These are phyloP conservation scores for Aspergillus viridinutans DNA, from an alignment of 2,329 filamentous ascomycete genomes.

Conservation along the genomic window DNA sequence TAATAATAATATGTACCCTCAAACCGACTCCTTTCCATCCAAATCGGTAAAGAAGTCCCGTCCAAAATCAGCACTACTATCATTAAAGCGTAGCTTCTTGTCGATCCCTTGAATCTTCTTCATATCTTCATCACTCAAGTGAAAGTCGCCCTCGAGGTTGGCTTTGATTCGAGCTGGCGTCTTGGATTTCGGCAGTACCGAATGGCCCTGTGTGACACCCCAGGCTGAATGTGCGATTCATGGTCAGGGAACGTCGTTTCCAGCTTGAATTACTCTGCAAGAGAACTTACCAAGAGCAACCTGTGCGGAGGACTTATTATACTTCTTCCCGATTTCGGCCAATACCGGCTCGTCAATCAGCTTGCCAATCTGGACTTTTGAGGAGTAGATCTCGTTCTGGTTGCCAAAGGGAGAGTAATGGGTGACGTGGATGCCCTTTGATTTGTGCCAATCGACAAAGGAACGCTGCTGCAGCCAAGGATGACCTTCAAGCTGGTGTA, in stretches of 20 bases:
- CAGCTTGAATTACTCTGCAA: background rate
- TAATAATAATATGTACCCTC: background rate
- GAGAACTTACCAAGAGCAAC: conserved; percentile 42
- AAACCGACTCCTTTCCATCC: conserved; percentile 47
- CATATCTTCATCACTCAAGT: conserved; percentile 55
- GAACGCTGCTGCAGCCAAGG: conserved; percentile 49
- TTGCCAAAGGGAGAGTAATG: conserved; percentile 56
- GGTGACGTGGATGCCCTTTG: conserved; percentile 50
- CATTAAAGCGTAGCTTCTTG: conserved; percentile 61
- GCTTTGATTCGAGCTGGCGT: conserved; percentile 39
- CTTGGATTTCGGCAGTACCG: conserved; percentile 53
- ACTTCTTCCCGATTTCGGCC: conserved; percentile 49
- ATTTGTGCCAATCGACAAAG: conserved; percentile 48
- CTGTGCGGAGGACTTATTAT: conserved; percentile 50
- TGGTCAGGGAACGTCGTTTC: background rate
- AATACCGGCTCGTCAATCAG: conserved; percentile 51
- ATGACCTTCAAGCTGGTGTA: conserved; percentile 51
- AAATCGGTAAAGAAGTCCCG: conserved; percentile 57
- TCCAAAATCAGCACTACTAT: conserved; percentile 53
- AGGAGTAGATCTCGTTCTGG: conserved; percentile 48
- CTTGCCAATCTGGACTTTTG: conserved; percentile 42
- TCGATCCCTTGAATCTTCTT: conserved; percentile 53
- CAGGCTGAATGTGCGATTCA: conserved; percentile 37
- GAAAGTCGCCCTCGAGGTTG: conserved; percentile 53
- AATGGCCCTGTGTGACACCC: conserved; percentile 50